Base-by-base conservation (phyloP, 177 flowering plant species). In the Vitis hybrid region DNA sequence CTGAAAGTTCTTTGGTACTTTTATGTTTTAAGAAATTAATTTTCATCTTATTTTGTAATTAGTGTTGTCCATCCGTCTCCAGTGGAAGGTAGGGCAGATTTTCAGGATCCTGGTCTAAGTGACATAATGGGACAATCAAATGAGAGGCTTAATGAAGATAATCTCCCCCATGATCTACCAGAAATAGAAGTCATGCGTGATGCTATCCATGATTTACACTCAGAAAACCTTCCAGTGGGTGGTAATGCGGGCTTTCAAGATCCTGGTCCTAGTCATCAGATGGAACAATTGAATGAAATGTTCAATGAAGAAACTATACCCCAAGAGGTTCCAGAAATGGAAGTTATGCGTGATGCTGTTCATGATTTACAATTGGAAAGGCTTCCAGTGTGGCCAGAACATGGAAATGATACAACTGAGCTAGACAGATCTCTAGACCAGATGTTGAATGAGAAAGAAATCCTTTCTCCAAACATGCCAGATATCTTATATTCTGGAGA, bases 111-210 rank as follows among this genome's bases (percentile, higher is more conserved):
- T 68, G 77, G 72, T 62, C 75, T 76, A 11, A 82, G 71, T 56
- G 63, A 74, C 11, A 75, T 59, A n/a, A 54, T 33, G 19, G 77
- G 76, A 12, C 66, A 56, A 50, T 59, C 22, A 50, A 64, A 66
- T 52, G 59, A 72, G 53, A 71, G 60, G 64, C 13, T 10, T 56
- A 10, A 22, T n/a, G 78, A 76, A 55, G 82, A 75, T 3, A 66
- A 17, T 66, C 57, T 68, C 18, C 52, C 76, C 49, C 73, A 71
- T 57, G 75, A 71, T 66, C 9, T 74, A 14, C 86, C 86, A 3
- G 89, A 80, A 59, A 67, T 77, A 10, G 97, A 92, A 81, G 65
- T 77, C n/a, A 64, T 74, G 84, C 87, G 90, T 28, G 90, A 87
- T 71, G 81, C 81, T 65, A 69, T 38, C 31, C 77, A 66, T 73